Base-by-base conservation (phyloP, 2,329 filamentous ascomycete genomes). In the Corinectria fuckeliana region DNA sequence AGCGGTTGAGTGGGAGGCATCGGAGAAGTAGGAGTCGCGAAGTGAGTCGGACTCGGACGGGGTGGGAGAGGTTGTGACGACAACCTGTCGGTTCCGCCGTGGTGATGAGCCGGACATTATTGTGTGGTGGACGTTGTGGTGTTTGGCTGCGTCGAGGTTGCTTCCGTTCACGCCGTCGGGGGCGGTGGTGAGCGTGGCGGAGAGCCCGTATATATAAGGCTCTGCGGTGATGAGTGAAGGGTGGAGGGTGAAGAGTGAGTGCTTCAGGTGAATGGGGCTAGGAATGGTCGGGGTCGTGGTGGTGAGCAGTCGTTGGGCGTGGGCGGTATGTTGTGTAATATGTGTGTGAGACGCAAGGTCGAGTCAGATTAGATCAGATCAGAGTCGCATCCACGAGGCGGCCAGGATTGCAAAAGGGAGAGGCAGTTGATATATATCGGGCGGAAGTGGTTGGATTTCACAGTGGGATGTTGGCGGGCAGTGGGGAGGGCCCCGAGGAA, bases 1-100 rank as follows among this genome's bases (percentile, higher is more conserved):
- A n/a, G 69, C 69, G n/a, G 69, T 71, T 54, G 69, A 70, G 39
- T 69, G 67, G 25, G 67, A 70, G 7, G 48, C 55, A 60, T 70
- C 65, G 42, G 68, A 71, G 42, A 69, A 69, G 61, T 71, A 71
- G 44, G 69, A 71, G 60, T 69, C 67, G 41, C 64, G 65, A 51
- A 70, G 62, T 47, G 69, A 71, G 50, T 68, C 60, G 26, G 65
- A 68, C 30, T 71, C 65, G 44, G 69, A 68, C 9, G 65, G 63
- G 18, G 67, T 62, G 18, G 68, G 68, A 38, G 68, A 70, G 32
- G 66, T 63, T 26, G 61, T 66, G 21, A 71, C 63, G 53, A 68
- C 63, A 48, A 68, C 68, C 58, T 68, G 64, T 34, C 64, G 67
- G 60, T 68, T 64, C 54, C 68, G 65, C 58, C 65, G 58, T 56